These are phyloP conservation scores for Fusarium buxicola DNA, from an alignment of 2,329 filamentous ascomycete genomes.

Conservation along the genomic window DNA sequence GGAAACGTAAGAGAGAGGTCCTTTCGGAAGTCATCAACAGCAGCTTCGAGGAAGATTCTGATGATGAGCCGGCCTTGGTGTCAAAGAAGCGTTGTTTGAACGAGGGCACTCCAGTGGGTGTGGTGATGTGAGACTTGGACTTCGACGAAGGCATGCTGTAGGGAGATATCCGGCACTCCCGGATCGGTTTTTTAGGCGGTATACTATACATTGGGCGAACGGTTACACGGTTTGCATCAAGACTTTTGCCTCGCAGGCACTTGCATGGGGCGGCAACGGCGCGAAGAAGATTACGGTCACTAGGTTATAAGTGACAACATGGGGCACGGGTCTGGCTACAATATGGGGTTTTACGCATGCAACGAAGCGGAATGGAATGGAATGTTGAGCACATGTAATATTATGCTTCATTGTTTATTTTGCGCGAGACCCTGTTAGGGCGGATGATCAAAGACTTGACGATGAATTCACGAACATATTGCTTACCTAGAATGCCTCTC, in stretches of 20 bases:
- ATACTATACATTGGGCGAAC: conserved; percentile 22
- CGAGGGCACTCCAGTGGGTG: conserved; percentile 47
- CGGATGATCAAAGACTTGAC: conserved; percentile 5
- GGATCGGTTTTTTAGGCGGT: conserved; percentile 23
- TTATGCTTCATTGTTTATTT: conserved; percentile 20
- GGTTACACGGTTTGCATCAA: conserved; percentile 31
- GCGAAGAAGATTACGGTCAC: conserved; percentile 13
- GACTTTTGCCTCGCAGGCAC: conserved; percentile 39
- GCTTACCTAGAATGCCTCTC: not conserved
- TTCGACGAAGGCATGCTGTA: conserved; percentile 11
- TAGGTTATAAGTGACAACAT: conserved; percentile 18
- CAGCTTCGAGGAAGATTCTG: conserved; percentile 55
- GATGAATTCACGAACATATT: conserved; percentile 35
- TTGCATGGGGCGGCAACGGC: conserved; percentile 32
- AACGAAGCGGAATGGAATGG: not conserved
- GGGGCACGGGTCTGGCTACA: conserved; percentile 15
- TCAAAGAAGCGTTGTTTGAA: conserved; percentile 52
- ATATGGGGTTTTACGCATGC: conserved; percentile 1
- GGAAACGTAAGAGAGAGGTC: conserved; percentile 52
- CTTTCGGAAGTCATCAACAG: conserved; percentile 54
- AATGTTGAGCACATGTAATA: conserved; percentile 23
- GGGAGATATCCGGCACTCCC: conserved; percentile 17
- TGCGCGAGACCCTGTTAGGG: conserved; percentile 1
- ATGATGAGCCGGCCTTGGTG: conserved; percentile 47
- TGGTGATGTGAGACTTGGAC: conserved; percentile 44